Evolutionary conservation across 805 yeast genomes (phyloP), one percentile per base, ranked within the genome.

Genomic region (Wickerhamomyces rabaulensis): DNA sequence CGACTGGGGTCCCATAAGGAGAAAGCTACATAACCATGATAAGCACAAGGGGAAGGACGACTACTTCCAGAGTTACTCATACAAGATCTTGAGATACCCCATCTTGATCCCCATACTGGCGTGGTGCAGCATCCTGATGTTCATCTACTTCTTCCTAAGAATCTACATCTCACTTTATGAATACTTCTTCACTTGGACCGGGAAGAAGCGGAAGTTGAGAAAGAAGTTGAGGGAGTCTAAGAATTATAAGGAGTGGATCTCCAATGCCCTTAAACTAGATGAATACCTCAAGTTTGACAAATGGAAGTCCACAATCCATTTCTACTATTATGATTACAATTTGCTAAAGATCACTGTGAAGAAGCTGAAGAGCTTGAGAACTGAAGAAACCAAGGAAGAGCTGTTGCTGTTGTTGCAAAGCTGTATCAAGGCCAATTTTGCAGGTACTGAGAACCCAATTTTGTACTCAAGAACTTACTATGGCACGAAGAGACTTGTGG

Each of bases 381-480:
- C 41, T 52, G 23, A 19, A 31, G 22, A 40, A 6, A 52, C 19
- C 55, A 68, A 63, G 26, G 75, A 75, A 17, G 81, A 78, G 41
- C 59, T 84, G 27, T 68, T 79, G 66, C 61, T 76, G 12, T 65
- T 81, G 8, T 63, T 87, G 29, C 88, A 82, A 52, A 80, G 80
- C 4, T 84, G 91, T 54, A 62, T 86, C 22, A 83, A 82, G 58
- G 72, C 79, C 43, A 86, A 87, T 57, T 87, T 85, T 66, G 90
- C 89, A 3, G 94, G 94, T 2, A 80, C 80, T 3, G 92, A 85
- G 60, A 84, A 84, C 56, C 76, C 87, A 29, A 72, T 76, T 46
- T 67, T 86, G 22, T 87, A 85, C 57, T 80, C 88, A 4, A 90
- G 85, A 62, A 69, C 87, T 40, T 83, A 85, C 61, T 84, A 78